These are phyloP conservation scores for Arctostaphylos glauca DNA, from an alignment of 148 eudicot genomes.

Conservation along the genomic window DNA sequence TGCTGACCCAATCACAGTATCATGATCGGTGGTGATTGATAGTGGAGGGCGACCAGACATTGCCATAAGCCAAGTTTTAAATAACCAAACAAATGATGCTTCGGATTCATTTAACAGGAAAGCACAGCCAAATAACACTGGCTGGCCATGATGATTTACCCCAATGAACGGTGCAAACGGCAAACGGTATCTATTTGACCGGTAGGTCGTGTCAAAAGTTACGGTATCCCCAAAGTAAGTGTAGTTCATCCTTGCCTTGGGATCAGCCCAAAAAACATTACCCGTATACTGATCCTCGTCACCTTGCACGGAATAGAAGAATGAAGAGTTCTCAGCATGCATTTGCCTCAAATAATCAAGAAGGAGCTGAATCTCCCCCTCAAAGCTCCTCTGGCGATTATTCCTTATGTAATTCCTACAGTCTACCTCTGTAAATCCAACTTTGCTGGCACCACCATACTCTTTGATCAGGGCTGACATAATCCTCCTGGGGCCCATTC, in stretches of 20 bases:
- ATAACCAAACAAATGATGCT: constrained; percentile 51
- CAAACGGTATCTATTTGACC: constrained; percentile 55
- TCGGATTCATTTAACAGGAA: constrained; percentile 53
- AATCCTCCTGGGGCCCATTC: constrained; percentile 61
- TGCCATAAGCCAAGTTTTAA: constrained; percentile 51
- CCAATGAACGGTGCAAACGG: constrained; percentile 63
- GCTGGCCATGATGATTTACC: constrained; percentile 58
- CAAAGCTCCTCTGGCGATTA: constrained; percentile 47
- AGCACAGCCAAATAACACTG: constrained; percentile 62
- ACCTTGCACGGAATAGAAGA: constrained; percentile 53
- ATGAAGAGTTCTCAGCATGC: constrained; percentile 45
- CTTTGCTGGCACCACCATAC: constrained; percentile 60
- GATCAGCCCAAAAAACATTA: constrained; percentile 61
- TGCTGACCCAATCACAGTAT: constrained; percentile 46
- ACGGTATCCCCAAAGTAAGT: constrained; percentile 60
- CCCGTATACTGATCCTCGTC: constrained; percentile 47
- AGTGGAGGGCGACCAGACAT: constrained; percentile 50
- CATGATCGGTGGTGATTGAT: constrained; percentile 59
- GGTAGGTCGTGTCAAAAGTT: constrained; percentile 56
- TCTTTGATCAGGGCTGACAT: constrained; percentile 65
- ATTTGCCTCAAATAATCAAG: constrained; percentile 54
- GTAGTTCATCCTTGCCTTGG: constrained; percentile 47
- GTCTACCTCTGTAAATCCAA: constrained; percentile 64
- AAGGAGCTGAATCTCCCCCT: constrained; percentile 59
- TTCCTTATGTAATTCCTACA: constrained; percentile 64